These are phyloP conservation scores for Penstemon eatonii DNA, from an alignment of 257 asterid species.

Conservation along the genomic window DNA sequence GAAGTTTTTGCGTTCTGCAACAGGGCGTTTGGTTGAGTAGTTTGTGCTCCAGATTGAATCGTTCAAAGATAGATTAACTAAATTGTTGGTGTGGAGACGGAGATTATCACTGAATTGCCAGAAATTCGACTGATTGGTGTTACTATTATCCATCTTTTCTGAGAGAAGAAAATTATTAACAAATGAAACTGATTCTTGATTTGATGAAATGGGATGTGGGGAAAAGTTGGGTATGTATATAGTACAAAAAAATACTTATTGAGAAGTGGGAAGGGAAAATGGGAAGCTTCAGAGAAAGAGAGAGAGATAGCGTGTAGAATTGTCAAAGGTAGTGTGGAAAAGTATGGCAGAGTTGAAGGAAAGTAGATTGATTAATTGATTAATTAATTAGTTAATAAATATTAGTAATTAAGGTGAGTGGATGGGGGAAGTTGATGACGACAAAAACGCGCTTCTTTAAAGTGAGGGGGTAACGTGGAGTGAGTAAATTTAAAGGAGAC, in stretches of 20 bases:
- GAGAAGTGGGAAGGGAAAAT: not conserved
- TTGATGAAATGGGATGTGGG: not conserved
- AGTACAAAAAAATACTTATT: too few relatives aligned
- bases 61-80: slow-evolving; percentile 70
- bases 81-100: slow-evolving; percentile 60
- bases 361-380: slow-evolving; percentile 19
- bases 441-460: slow-evolving; percentile 48
- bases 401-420: slow-evolving; percentile 36
- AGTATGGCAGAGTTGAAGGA: slow-evolving; percentile 17
- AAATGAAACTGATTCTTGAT: not conserved
- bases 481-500: not conserved
- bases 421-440: slow-evolving; percentile 35
- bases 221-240: slow-evolving; percentile 23
- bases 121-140: slow-evolving; percentile 69
- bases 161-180: not conserved
- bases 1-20: slow-evolving; percentile 75
- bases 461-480: slow-evolving; percentile 31
- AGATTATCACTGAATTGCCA: slow-evolving; percentile 95
- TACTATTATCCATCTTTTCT: slow-evolving; percentile 50
- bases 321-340: slow-evolving; percentile 50
- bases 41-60: slow-evolving; percentile 93
- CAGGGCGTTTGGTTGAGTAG: slow-evolving; percentile 54
- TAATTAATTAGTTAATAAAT: too few relatives aligned
- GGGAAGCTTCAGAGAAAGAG: slow-evolving; percentile 43
- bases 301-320: slow-evolving; percentile 55